Evolutionary conservation across 306 rosid genomes (phyloP), one percentile per base, ranked within the genome.

Genomic region (Cucurbita pepo): DNA sequence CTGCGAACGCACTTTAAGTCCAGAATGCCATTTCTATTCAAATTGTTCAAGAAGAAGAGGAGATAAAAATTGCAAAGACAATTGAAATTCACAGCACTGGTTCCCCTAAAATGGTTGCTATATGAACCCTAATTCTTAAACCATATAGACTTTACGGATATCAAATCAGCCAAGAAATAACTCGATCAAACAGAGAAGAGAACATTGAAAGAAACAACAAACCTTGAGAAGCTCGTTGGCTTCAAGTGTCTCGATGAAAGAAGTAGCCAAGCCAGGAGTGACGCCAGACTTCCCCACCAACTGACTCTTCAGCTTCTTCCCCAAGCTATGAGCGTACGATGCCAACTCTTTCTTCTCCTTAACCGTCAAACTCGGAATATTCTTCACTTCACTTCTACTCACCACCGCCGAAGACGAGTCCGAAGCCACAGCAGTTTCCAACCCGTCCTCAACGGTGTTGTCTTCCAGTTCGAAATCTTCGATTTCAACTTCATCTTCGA

Each of bases 211-310:
- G 69, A 73, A 73, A 6, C 9, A 73, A 50, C 60, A 8, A 84
- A 90, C 98, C 96, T 94, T 90, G 53, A 90, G 92, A 86, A 94
- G 96, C 82, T 94, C 98, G 38, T 90, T 94, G 22, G 97, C 76
- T 80, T 94, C 98, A 25, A 94, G 98, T 21, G 82, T 94, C 82
- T 94, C 92, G 6, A 84, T 41, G 85, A 94, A 93, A 58, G 96
- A 83, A 6, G 90, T 64, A 3, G 91, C 96, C 57, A 93, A 73
- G 76, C 75, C 88, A 40, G 88, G 55, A 0, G 97, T 94, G 43
- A 94, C 89, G 59, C 98, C 98, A 56, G 91, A 85, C 65, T 90
- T 94, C 0, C 97, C 98, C 71, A 94, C 97, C 86, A 86, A 79
- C 76, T 94, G 97, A n/a, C 84, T 79, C 78, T 90, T 94, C 18